A percentile compares a stretch with the other conserved stretches of the same genome.
Conservation (phyloP, 1,284 basidiomycete species). For the Ganoderma sp. region DNA sequence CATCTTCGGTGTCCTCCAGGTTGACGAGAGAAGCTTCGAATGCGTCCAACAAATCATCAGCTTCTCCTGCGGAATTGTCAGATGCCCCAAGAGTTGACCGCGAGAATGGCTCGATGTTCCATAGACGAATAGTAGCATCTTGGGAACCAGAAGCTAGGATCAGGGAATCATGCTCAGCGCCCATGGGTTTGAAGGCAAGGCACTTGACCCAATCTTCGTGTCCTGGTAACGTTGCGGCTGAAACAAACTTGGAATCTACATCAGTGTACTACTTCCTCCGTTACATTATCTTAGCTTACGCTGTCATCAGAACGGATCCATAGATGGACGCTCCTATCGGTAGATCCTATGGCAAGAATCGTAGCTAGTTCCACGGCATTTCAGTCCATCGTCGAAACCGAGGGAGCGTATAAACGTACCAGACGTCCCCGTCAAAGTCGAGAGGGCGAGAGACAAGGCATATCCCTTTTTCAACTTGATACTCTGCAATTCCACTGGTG, state of each 20-base stretch:
- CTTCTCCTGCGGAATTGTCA: constrained; percentile 41
- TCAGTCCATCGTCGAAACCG: not conserved
- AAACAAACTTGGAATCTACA: constrained; percentile 55
- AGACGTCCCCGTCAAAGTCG: constrained; percentile 67
- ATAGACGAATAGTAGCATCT: constrained; percentile 89
- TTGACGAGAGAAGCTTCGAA: constrained; percentile 84
- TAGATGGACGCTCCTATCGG: constrained; percentile 78
- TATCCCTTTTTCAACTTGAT: constrained; percentile 74
- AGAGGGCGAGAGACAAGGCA: constrained; percentile 73
- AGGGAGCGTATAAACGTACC: constrained; percentile 48
- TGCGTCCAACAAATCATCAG: constrained; percentile 81
- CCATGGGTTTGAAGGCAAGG: constrained; percentile 65
- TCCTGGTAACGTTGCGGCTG: constrained; percentile 69
- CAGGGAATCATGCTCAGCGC: constrained; percentile 46
- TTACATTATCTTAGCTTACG: constrained; percentile 43
- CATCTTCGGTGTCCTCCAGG: constrained; percentile 64
- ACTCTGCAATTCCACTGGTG: constrained; percentile 59
- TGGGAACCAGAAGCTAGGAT: constrained; percentile 90
- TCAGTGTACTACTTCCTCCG: constrained; percentile 5
- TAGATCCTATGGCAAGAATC: constrained; percentile 79
- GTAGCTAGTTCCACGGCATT: constrained; percentile 50
- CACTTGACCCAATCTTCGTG: constrained; percentile 95
- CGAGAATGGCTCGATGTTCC: constrained; percentile 70
- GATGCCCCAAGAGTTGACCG: constrained; percentile 31
- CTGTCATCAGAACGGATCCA: constrained; percentile 70